Evolutionary conservation across 2,329 filamentous ascomycete genomes (phyloP).

Genomic region (Penicillium oxalicum): DNA sequence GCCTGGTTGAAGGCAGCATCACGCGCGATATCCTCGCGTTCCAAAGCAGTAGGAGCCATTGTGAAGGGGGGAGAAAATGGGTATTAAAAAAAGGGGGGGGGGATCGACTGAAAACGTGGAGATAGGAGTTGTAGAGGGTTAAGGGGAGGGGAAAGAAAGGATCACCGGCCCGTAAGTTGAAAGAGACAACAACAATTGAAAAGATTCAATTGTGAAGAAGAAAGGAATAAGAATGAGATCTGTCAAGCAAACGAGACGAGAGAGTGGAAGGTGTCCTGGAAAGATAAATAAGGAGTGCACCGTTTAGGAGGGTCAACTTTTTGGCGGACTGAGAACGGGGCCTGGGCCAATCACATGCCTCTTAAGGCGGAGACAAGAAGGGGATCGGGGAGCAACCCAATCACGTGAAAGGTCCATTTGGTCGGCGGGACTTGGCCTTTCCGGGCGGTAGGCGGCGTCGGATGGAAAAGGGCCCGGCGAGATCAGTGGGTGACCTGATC

Average conservation of each 20-base stretch:
- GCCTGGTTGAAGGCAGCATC: constrained; percentile 89
- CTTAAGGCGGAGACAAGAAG: constrained; percentile 4
- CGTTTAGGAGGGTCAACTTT: constrained; percentile 12
- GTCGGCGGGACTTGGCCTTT: constrained; percentile 9
- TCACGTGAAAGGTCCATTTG: neutral
- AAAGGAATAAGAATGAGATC: constrained; percentile 5
- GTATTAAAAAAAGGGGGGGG: constrained; percentile 15
- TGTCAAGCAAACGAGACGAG: neutral
- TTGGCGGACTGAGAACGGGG: constrained; percentile 12
- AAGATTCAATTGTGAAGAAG: constrained; percentile 2
- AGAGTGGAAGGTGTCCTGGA: constrained; percentile 7
- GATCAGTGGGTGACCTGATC: constrained; percentile 13
- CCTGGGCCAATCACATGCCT: constrained; percentile 16
- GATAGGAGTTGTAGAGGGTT: neutral
- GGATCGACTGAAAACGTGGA: neutral
- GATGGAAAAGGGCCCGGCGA: constrained; percentile 11
- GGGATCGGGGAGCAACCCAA: constrained; percentile 2
- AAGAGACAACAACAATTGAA: constrained; percentile 1
- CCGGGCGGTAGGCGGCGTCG: constrained; percentile 18
- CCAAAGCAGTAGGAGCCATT: constrained; percentile 57
- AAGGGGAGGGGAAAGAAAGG: constrained; percentile 6
- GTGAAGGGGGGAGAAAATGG: constrained; percentile 21
- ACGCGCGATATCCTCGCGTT: constrained; percentile 74
- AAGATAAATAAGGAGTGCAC: constrained; percentile 14
- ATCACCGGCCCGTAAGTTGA: constrained; percentile 7